Evolutionary conservation across 2,329 filamentous ascomycete species (phyloP).

Genomic region (Neonectria coccinea): DNA sequence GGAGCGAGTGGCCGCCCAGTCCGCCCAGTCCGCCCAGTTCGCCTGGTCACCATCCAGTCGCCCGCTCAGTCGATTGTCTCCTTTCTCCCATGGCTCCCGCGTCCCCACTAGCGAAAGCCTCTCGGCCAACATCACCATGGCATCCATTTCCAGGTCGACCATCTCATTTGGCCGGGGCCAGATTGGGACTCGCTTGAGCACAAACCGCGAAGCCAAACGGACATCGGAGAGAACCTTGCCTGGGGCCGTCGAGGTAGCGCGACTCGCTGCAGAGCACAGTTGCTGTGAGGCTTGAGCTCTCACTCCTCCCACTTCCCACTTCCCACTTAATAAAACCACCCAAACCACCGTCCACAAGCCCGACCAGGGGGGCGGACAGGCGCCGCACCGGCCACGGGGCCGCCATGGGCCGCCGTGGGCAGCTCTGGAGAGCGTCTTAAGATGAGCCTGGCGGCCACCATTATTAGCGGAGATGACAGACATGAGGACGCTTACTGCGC

Average conservation of each 20-base stretch:
- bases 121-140: constrained; percentile 6
- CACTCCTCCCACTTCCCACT: constrained; percentile 17
- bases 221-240: background rate
- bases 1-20: constrained; percentile 4
- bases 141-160: constrained; percentile 6
- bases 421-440: constrained; percentile 43
- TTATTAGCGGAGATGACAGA: constrained; percentile 49
- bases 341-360: constrained; percentile 18
- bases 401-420: constrained; percentile 30
- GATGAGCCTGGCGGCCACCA: constrained; percentile 48
- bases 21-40: background rate
- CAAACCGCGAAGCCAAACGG: constrained; percentile 3
- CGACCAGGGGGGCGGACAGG: constrained; percentile 37
- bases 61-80: constrained; percentile 15
- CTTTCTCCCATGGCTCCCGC: constrained; percentile 25
- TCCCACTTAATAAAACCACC: constrained; percentile 3
- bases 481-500: constrained; percentile 31
- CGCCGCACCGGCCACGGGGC: constrained; percentile 43
- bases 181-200: constrained; percentile 15
- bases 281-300: constrained; percentile 25
- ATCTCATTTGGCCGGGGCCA: constrained; percentile 21
- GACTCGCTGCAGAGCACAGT: constrained; percentile 29
- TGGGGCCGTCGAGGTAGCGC: constrained; percentile 24
- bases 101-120: constrained; percentile 21
- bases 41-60: background rate